Base-by-base conservation (phyloP, 228 moss, liverwort and hornwort genomes). In the Sphagnum magellanicum region DNA sequence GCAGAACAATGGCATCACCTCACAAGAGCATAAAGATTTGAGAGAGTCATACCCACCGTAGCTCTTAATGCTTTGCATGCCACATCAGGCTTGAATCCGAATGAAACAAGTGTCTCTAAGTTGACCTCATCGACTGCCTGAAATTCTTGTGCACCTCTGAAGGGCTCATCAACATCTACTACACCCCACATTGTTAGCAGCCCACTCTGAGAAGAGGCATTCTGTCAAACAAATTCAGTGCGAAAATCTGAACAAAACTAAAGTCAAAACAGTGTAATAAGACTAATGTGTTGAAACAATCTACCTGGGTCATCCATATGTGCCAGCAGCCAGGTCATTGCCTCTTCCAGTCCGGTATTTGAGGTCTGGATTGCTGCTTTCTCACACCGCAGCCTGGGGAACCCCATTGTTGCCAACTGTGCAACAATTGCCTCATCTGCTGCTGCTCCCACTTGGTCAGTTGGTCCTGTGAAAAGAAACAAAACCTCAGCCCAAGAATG, bases 251-350 rank as follows among this genome's bases (percentile, higher is more conserved):
- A 62, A 62, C 16, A 16, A 62, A 32, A 32, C 32, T 32, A 32
- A 32, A 32, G 32, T 32, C 32, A 32, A 32, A 32, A 32, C 32
- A 32, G 32, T 3, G 0, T 32, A 32, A 32, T 32, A 32, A 32
- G 32, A 32, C 32, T 32, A 32, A 32, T 2, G 32, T 32, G 32
- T 32, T 32, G 32, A 32, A 32, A 32, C 3, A 32, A 73, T 14
- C n/a, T 70, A 97, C 96, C 96, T 81, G 93, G 76, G 80, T 98
- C 98, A 68, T 98, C 98, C 87, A 98, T 92, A 75, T 98, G 98
- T 67, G 66, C 63, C 51, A 98, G 70, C 16, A 98, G 81, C 98
- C 98, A 98, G 66, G 89, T 94, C 98, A 98, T 98, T n/a, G 98
- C 98, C 65, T 98, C 98, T 81, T 98, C 98, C 10, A 92, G 79